A percentile compares a stretch with the other conserved stretches of the same genome.
Evolutionary conservation across 257 asterid species (phyloP).

Genomic region (Echites panduratus): DNA sequence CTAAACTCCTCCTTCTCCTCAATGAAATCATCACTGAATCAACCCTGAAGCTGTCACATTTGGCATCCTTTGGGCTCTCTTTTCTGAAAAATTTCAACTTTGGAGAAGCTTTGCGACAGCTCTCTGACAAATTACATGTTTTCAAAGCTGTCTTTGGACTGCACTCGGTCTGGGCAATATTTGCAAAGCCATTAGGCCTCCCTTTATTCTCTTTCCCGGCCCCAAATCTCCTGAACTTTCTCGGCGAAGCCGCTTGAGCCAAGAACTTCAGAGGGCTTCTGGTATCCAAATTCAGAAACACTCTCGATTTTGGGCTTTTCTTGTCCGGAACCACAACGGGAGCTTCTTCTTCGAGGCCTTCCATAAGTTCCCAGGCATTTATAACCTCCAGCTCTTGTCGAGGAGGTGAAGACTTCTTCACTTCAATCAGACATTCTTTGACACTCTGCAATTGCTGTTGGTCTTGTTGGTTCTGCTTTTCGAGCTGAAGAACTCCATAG

Average conservation of each 20-base stretch:
- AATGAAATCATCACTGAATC: constrained; percentile 37
- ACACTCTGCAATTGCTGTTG: constrained; percentile 4
- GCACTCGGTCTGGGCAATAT: constrained; percentile 24
- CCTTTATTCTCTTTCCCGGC: constrained; percentile 64
- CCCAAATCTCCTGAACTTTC: constrained; percentile 42
- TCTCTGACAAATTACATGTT: constrained; percentile 24
- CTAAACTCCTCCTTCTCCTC: constrained; percentile 45
- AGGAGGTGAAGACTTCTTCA: constrained; percentile 36
- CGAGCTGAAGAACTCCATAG: constrained; percentile 68
- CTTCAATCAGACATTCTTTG: constrained; percentile 25
- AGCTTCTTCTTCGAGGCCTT: constrained; percentile 65
- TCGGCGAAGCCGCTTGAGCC: constrained; percentile 68
- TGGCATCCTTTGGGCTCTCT: constrained; percentile 39
- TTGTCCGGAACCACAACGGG: constrained; percentile 30
- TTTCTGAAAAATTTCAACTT: constrained; percentile 46
- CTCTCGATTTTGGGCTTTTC: constrained; percentile 54
- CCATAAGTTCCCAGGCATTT: constrained; percentile 93
- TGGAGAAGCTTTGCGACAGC: constrained; percentile 51
- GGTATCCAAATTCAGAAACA: constrained; percentile 36
- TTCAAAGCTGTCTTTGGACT: constrained; percentile 44
- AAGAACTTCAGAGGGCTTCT: constrained; percentile 70
- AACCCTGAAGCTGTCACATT: constrained; percentile 34
- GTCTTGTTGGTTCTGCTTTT: constrained; percentile 27
- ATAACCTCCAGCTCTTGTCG: constrained; percentile 66
- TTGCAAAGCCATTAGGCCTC: constrained; percentile 9